Conservation (phyloP, 495 filamentous ascomycete genomes). For the Bacidia rubella region DNA sequence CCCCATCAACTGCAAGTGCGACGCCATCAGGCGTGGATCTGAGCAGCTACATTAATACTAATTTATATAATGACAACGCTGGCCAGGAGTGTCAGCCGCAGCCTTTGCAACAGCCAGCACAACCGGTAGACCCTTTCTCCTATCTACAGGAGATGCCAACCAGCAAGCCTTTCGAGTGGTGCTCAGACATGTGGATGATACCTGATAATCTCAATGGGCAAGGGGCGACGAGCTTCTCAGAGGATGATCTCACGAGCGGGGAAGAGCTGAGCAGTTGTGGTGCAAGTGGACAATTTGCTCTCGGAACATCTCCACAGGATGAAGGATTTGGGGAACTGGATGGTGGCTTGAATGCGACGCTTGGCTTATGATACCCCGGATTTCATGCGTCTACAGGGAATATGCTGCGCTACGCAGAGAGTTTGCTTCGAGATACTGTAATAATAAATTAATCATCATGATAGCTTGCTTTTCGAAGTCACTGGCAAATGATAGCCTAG, state of each 20-base stretch:
- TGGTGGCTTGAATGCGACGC: conserved; percentile 12
- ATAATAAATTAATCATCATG: not conserved
- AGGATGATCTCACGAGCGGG: conserved; percentile 53
- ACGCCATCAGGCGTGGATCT: not conserved
- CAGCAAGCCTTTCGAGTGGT: conserved; percentile 23
- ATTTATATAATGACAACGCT: too few species aligned
- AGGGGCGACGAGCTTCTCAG: conserved; percentile 62
- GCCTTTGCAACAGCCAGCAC: conserved; percentile 20
- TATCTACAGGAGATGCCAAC: conserved; percentile 21
- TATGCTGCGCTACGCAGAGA: too few species aligned
- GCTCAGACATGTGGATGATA: conserved; percentile 31
- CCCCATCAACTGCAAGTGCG: conserved; percentile 9
- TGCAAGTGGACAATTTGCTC: conserved; percentile 18
- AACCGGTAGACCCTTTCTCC: conserved; percentile 12
- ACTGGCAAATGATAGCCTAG: not conserved
- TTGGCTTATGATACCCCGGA: conserved; percentile 5
- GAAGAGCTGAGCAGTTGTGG: conserved; percentile 15
- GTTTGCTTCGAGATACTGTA: too few species aligned
- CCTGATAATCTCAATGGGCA: conserved; percentile 31
- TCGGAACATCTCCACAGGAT: conserved; percentile 6
- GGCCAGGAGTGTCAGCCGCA: not conserved
- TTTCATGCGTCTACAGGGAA: too few species aligned
- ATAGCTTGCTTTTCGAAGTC: not conserved
- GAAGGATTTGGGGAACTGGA: conserved; percentile 17
- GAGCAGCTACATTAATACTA: not conserved